These are phyloP conservation scores for Adansonia digitata DNA, from an alignment of 345 rosid species.

Conservation along the genomic window DNA sequence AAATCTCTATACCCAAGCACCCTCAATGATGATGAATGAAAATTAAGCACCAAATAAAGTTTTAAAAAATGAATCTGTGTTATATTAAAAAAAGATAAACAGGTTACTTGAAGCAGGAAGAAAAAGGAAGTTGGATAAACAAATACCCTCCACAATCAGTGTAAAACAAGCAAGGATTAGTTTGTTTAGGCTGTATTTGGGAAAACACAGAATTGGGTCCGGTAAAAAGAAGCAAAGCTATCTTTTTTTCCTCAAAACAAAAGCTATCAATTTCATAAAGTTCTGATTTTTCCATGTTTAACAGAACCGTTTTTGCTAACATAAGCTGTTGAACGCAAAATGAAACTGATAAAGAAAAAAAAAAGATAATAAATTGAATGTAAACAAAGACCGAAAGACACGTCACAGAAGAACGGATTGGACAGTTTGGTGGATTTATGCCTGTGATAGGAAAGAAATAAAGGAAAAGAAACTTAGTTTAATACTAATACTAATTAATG, in stretches of 20 bases:
- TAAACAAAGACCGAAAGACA: slow-evolving; percentile 3
- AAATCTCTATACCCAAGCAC: slow-evolving; percentile 29
- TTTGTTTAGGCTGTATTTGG: background rate
- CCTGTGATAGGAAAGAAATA: slow-evolving; percentile 11
- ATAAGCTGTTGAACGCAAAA: background rate
- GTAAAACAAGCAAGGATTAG: slow-evolving; percentile 27
- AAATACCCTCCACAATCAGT: slow-evolving; percentile 26
- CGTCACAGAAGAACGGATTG: background rate
- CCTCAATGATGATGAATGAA: slow-evolving; percentile 31
- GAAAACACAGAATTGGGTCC: slow-evolving; percentile 26
- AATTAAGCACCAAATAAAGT: background rate
- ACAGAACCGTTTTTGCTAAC: slow-evolving; percentile 15
- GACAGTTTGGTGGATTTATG: slow-evolving; percentile 5
- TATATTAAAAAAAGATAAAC: slow-evolving; percentile 14
- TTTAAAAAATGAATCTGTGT: background rate
- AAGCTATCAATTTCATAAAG: slow-evolving; percentile 17
- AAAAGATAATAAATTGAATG: background rate
- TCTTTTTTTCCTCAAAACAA: slow-evolving; percentile 6
- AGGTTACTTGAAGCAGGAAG: slow-evolving; percentile 33
- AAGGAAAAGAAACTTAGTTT: background rate
- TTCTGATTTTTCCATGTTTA: slow-evolving; percentile 15
- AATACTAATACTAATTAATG: background rate
- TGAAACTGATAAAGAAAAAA: background rate
- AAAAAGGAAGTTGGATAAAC: slow-evolving; percentile 3
- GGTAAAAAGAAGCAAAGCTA: slow-evolving; percentile 31